phyloP scores from a whole-genome alignment of 208 protist species.

The Leishmania gerbilli region DNA sequence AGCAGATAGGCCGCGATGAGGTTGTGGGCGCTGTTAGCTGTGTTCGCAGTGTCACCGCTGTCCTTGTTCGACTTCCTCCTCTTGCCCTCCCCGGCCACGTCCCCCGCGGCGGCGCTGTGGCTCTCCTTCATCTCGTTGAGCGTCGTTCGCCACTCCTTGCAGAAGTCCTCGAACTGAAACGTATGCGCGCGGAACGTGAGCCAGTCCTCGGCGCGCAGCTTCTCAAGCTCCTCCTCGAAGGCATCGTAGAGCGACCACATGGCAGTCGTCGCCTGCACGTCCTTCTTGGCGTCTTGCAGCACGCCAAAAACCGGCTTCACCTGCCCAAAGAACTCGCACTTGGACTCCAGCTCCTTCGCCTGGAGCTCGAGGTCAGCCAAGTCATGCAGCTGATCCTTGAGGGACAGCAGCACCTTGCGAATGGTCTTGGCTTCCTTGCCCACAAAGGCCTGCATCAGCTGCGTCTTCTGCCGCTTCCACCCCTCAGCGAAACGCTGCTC shows the following conservation, averaged over 20 bases:
- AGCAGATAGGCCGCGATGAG: slow-evolving; percentile 72
- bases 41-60: not conserved
- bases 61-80: slow-evolving; percentile 5
- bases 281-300: slow-evolving; percentile 55
- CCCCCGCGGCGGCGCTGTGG: not conserved
- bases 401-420: slow-evolving; percentile 43
- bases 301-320: slow-evolving; percentile 76
- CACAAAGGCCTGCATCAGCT: slow-evolving; percentile 58
- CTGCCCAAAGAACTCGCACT: slow-evolving; percentile 94
- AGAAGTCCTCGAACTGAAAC: slow-evolving; percentile 95
- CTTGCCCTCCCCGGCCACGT: not conserved
- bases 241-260: slow-evolving; percentile 91
- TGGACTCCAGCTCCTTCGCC: slow-evolving; percentile 69
- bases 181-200: slow-evolving; percentile 93
- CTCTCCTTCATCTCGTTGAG: slow-evolving; percentile 28
- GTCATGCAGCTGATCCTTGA: slow-evolving; percentile 89
- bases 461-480: slow-evolving; percentile 90
- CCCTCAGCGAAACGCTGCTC: slow-evolving; percentile 88
- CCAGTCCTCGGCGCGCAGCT: slow-evolving; percentile 93
- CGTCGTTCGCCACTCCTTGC: slow-evolving; percentile 82
- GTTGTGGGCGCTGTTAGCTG: slow-evolving; percentile 20
- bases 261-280: slow-evolving; percentile 60
- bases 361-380: slow-evolving; percentile 74
- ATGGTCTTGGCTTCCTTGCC: slow-evolving; percentile 63
- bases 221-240: slow-evolving; percentile 73